A percentile compares a stretch with the other conserved stretches of the same genome.
Evolutionary conservation across 495 filamentous ascomycete genomes (phyloP).

Genomic region (Talaromyces nanjingensis): DNA sequence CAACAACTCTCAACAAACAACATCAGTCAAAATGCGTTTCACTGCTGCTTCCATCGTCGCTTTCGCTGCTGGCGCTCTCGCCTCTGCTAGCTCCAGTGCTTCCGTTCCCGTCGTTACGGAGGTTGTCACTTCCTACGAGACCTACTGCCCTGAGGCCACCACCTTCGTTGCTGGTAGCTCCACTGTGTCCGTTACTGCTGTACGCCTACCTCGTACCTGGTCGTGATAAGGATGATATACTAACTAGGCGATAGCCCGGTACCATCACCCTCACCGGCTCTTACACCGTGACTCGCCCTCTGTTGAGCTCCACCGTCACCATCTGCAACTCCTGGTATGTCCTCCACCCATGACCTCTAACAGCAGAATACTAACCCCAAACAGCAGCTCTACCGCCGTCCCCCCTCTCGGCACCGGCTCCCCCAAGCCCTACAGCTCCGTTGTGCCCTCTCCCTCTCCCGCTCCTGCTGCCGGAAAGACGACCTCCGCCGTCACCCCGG

Average conservation of each 20-base stretch:
- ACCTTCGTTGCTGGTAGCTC: slow-evolving; percentile 56
- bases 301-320: slow-evolving; percentile 54
- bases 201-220: slow-evolving; percentile 21
- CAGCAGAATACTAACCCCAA: not conserved
- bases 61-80: slow-evolving; percentile 43
- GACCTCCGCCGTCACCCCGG: slow-evolving; percentile 43
- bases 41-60: slow-evolving; percentile 58
- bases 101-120: slow-evolving; percentile 62
- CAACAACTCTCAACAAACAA: slow-evolving; percentile 3
- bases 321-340: slow-evolving; percentile 60
- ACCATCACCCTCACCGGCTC: slow-evolving; percentile 66
- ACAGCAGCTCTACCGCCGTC: slow-evolving; percentile 34
- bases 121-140: slow-evolving; percentile 72
- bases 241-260: slow-evolving; percentile 47
- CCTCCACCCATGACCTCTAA: not conserved
- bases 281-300: slow-evolving; percentile 63
- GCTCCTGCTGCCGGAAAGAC: slow-evolving; percentile 27
- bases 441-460: slow-evolving; percentile 19
- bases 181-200: slow-evolving; percentile 77
- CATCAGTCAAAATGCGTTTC: slow-evolving; percentile 78
- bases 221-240: slow-evolving; percentile 12
- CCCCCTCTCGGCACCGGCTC: slow-evolving; percentile 31
- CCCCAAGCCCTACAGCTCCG: slow-evolving; percentile 16
- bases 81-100: slow-evolving; percentile 9
- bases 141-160: slow-evolving; percentile 78